phyloP scores from a whole-genome alignment of 805 yeast genomes.

The Yamadazyma akitaensis region DNA sequence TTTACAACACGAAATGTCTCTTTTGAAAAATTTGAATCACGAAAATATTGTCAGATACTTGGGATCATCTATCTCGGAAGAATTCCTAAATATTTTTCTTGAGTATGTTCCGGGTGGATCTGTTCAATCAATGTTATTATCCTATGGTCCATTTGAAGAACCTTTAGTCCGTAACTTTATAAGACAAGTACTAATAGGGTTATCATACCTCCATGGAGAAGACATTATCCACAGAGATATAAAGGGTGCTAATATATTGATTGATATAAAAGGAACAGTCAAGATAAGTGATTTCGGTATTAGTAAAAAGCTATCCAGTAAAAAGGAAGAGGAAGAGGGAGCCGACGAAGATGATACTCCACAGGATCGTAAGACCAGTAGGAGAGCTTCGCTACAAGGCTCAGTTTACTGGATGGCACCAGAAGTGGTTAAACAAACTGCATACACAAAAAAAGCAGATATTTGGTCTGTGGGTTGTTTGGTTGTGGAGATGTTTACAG shows the following conservation, averaged over 20 bases:
- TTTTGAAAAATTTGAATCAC: constrained; percentile 78
- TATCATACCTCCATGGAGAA: constrained; percentile 68
- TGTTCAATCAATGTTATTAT: constrained; percentile 64
- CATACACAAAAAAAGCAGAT: constrained; percentile 89
- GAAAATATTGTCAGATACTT: constrained; percentile 89
- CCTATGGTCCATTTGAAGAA: constrained; percentile 80
- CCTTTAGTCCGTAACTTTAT: constrained; percentile 69
- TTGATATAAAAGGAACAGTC: constrained; percentile 75
- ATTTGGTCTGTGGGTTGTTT: constrained; percentile 97
- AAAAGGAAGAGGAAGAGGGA: constrained; percentile 3
- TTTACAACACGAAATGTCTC: constrained; percentile 72
- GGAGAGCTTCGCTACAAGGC: constrained; percentile 85
- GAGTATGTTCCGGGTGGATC: constrained; percentile 57
- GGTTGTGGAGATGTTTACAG: constrained; percentile 92
- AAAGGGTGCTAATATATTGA: constrained; percentile 82
- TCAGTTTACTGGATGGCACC: constrained; percentile 99
- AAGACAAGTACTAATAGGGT: constrained; percentile 71
- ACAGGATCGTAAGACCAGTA: constrained; percentile 28
- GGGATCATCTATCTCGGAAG: constrained; percentile 79
- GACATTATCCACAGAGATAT: constrained; percentile 83
- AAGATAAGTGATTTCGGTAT: constrained; percentile 88
- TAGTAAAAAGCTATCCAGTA: constrained; percentile 41
- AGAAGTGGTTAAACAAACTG: constrained; percentile 91
- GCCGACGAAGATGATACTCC: neutral
- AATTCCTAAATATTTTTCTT: constrained; percentile 69